Conservation (phyloP, 768 basidiomycete species). For the Termitomyces sp. region DNA sequence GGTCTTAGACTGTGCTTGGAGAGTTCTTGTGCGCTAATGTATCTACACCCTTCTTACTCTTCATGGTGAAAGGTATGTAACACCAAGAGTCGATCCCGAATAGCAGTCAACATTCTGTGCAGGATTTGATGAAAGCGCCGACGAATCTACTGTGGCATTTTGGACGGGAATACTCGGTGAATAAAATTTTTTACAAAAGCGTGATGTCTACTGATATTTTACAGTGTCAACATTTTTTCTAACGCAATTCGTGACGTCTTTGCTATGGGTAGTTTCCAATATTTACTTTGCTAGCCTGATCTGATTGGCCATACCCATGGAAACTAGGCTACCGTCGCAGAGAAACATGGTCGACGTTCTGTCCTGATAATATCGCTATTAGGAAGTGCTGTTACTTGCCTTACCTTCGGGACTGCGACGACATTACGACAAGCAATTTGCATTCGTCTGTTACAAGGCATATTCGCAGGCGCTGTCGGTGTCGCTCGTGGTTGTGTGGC, state of each 20-base stretch:
- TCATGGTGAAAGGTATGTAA: slow-evolving; percentile 82
- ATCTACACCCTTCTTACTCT: slow-evolving; percentile 85
- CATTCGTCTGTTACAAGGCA: slow-evolving; percentile 83
- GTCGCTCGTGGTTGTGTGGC: slow-evolving; percentile 88
- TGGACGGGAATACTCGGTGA: slow-evolving; percentile 83
- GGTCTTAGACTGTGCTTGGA: slow-evolving; percentile 77
- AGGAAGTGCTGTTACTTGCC: slow-evolving; percentile 77
- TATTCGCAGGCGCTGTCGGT: slow-evolving; percentile 91
- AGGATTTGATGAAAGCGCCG: slow-evolving; percentile 67
- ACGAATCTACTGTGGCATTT: slow-evolving; percentile 83
- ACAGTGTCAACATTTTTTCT: slow-evolving; percentile 83
- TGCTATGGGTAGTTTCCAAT: slow-evolving; percentile 69
- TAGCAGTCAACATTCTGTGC: slow-evolving; percentile 2
- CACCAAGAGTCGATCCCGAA: neutral
- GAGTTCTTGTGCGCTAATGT: slow-evolving; percentile 94
- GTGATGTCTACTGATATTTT: slow-evolving; percentile 10
- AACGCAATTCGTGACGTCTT: slow-evolving; percentile 91
- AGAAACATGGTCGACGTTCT: slow-evolving; percentile 79
- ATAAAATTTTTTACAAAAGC: slow-evolving; percentile 12
- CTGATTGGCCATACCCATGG: slow-evolving; percentile 7
- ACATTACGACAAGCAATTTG: slow-evolving; percentile 75
- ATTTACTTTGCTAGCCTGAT: slow-evolving; percentile 6
- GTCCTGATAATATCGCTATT: slow-evolving; percentile 83
- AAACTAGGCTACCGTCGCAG: slow-evolving; percentile 81
- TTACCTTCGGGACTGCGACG: slow-evolving; percentile 72